Base-by-base conservation (phyloP, 2,329 filamentous ascomycete genomes). In the Pseudocercospora cruenta region DNA sequence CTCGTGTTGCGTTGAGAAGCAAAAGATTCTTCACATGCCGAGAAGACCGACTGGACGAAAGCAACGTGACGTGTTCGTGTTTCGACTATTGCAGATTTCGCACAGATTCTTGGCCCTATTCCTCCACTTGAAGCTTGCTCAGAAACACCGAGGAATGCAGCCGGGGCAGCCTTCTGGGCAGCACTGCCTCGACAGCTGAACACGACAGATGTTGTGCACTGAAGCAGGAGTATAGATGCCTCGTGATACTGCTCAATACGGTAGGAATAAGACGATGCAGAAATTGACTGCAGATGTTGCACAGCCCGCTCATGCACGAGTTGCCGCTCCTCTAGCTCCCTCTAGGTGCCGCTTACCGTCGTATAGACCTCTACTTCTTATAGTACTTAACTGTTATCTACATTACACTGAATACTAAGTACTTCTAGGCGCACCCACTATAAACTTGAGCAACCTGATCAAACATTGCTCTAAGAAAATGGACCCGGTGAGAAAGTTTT, bases 121-220 rank as follows among this genome's bases (percentile, higher is more conserved):
- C 47, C 47, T 53, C 49, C 49, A 53, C 49, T 12, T 53, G 19
- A 51, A 2, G 47, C 47, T 22, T 12, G 19, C 10, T 51, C 47
- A 53, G 2, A 12, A 53, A 4, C 21, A 10, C 51, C 51, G 26
- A 55, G 26, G 16, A 31, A 31, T 55, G 51, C 51, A 55, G 19
- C 19, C 19, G 19, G 19, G 33, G 51, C 51, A 55, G 19, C 19
- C 19, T 24, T 28, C 9, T 26, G 22, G 49, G 49, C 49, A 55
- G 51, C 51, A 55, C 51, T 55, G 51, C 51, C 51, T 55, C 24
- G 24, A 55, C 51, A 55, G 26, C 51, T 26, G 51, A 33, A 26
- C 26, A 31, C 51, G 16, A 55, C 51, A 55, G 24, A 24, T 55
- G 51, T 19, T 31, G 51, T 55, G 51, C 33, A 1, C 7, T 16